Percentiles rank a stretch among this genome's conserved stretches.
Conservation (phyloP, 805 yeast genomes). For the Osmozyma mogii region DNA sequence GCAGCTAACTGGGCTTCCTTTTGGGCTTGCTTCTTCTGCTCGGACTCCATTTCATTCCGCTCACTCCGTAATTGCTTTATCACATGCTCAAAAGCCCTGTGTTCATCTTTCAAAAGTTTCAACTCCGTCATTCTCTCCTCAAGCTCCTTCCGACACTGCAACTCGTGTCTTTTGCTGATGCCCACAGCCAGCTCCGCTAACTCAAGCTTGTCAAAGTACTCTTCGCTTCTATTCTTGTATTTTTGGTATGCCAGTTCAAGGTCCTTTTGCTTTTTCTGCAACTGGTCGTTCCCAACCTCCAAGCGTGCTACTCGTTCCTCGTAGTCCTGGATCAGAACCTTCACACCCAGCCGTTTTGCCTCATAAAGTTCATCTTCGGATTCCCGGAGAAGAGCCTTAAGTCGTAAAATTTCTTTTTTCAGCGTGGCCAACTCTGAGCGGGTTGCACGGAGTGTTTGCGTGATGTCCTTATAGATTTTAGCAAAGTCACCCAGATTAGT, state of each 20-base stretch:
- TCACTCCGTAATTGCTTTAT: not conserved
- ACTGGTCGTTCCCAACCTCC: constrained; percentile 49
- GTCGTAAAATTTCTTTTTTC: constrained; percentile 33
- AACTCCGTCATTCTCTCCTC: constrained; percentile 50
- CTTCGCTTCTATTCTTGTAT: constrained; percentile 67
- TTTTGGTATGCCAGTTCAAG: constrained; percentile 5
- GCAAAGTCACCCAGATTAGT: constrained; percentile 34
- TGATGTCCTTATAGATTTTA: constrained; percentile 42
- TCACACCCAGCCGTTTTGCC: constrained; percentile 33
- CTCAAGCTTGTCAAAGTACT: constrained; percentile 64
- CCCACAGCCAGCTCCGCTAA: constrained; percentile 68
- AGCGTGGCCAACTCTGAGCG: constrained; percentile 35
- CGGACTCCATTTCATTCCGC: not conserved
- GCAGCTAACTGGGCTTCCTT: too few species aligned
- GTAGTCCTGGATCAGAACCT: constrained; percentile 27
- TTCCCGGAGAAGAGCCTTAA: constrained; percentile 34
- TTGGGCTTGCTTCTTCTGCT: not conserved
- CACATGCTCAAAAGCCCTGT: not conserved
- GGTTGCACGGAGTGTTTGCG: constrained; percentile 35
- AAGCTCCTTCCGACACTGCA: constrained; percentile 41
- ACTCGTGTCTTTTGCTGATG: constrained; percentile 55
- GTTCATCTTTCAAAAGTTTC: constrained; percentile 19
- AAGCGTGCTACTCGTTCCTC: constrained; percentile 39
- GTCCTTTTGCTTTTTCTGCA: constrained; percentile 49
- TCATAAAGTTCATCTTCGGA: constrained; percentile 38